Evolutionary conservation across 805 yeast genomes (phyloP), one percentile per base, ranked within the genome.

Genomic region (Debaryomyces hansenii): DNA sequence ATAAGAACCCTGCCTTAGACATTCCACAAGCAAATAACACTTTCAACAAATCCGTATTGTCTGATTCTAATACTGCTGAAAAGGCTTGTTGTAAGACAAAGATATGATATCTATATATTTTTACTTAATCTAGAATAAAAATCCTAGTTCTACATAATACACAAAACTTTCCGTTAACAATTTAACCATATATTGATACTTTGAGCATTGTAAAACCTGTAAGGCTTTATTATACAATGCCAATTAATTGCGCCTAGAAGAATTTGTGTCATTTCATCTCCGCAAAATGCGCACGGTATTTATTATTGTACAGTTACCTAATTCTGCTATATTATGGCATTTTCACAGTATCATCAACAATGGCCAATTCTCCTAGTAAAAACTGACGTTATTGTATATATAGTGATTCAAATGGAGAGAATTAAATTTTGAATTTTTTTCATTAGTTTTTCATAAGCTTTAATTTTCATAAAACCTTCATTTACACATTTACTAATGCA

Each of bases 1-100:
- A 82, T 57, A 80, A 72, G 59, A 87, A 87, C 67, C 95, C 95
- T 32, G 88, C 87, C 37, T 71, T 87, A 60, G 90, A 85, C 60
- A 70, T 87, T 45, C 94, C 94, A 41, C 85, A 83, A 64, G 79
- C 90, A 18, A 78, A 66, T 59, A 84, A 87, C 66, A 55, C 63
- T 20, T 81, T 85, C 69, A 87, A 87, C 77, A 82, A 85, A 70
- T 82, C 88, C 5, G 59, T 67, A 47, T 77, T 70, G 56, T 28
- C 35, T 4, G 66, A 57, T 39, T 56, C 60, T 14, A 42, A 55
- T 11, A 58, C 54, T 43, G 44, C 46, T 35, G 62, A 57, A 24
- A 53, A 58, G 31, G 45, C 62, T 15, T 69, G 75, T 49, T 69
- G 75, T 58, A 70, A 70, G 60, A 63, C 65, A 41, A 66, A 65